These are phyloP conservation scores for Calonectria honghensis DNA, from an alignment of 2,329 filamentous ascomycete species.

Conservation along the genomic window DNA sequence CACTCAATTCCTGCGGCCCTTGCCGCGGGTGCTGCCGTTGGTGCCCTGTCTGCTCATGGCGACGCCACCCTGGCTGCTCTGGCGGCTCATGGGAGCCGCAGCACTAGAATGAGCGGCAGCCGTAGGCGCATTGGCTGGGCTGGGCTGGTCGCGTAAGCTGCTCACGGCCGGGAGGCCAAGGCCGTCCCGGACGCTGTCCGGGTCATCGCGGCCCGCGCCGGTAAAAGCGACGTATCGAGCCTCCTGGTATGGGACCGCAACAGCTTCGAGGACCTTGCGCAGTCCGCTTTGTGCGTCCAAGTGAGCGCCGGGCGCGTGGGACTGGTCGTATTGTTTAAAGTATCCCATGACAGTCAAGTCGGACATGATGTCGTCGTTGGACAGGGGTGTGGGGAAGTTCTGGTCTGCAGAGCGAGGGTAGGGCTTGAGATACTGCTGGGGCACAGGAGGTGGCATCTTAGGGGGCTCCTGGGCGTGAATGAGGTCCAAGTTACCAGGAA, in stretches of 20 bases:
- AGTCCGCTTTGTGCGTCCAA: slow-evolving; percentile 73
- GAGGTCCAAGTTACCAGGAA: slow-evolving; percentile 75
- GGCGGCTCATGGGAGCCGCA: slow-evolving; percentile 72
- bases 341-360: slow-evolving; percentile 76
- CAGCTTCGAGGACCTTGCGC: slow-evolving; percentile 73
- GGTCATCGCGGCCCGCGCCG: slow-evolving; percentile 66
- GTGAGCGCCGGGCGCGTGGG: slow-evolving; percentile 72
- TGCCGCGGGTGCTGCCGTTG: slow-evolving; percentile 69
- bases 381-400: slow-evolving; percentile 72
- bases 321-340: slow-evolving; percentile 73
- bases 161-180: slow-evolving; percentile 68
- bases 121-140: slow-evolving; percentile 54
- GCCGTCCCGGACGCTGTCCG: slow-evolving; percentile 69
- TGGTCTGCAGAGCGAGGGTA: slow-evolving; percentile 73
- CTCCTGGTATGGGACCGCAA: slow-evolving; percentile 68
- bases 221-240: slow-evolving; percentile 70
- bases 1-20: slow-evolving; percentile 61
- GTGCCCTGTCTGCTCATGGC: slow-evolving; percentile 75
- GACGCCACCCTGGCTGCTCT: slow-evolving; percentile 73
- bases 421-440: slow-evolving; percentile 76
- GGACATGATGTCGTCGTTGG: slow-evolving; percentile 70
- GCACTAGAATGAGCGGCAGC: slow-evolving; percentile 57
- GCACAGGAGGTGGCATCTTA: slow-evolving; percentile 75
- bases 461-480: slow-evolving; percentile 72
- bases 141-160: slow-evolving; percentile 65